Evolutionary conservation across 1,284 basidiomycete species (phyloP), one percentile per base, ranked within the genome.

Genomic region (Macrocybe sp.): DNA sequence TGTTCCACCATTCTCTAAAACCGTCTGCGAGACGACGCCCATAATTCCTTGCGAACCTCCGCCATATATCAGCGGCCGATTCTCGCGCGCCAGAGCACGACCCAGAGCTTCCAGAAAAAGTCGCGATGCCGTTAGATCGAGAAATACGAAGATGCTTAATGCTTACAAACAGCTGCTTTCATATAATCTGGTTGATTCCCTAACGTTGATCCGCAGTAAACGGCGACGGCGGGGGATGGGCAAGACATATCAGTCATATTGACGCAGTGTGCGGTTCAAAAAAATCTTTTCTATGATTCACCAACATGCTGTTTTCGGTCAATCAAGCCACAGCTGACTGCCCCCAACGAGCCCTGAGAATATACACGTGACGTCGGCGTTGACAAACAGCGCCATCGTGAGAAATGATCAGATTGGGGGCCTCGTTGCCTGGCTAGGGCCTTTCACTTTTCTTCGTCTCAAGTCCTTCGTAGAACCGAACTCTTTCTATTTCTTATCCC

Each of bases 31-130:
- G 6, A 93, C 83, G 37, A 83, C 69, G 43, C 93, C 93, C 93
- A 97, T 97, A 55, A 95, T 75, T 0, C 93, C 93, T 31, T 76
- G 74, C 8, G 76, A 75, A 0, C 92, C 93, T 11, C 93, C 94
- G 4, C 93, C 93, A 62, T 97, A 97, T 1, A 97, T 78, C 28
- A 97, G 73, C 3, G 83, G 78, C 9, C 83, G 74, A 4, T 75
- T 69, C n/a, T 76, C 67, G 28, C 65, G 66, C 1, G 83, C 91
- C 22, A 96, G 70, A 0, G 91, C 86, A 43, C 69, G 65, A 36
- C 90, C 94, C 9, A 97, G 63, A 28, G 89, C 86, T 83, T 29
- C 28, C 6, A 44, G 38, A 7, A 22, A 40, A 45, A 35, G 16
- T 22, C 34, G 22, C 22, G 3, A 22, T 22, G 22, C 2, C 3